Conservation (phyloP, 106 monocot species). For the Phalaenopsis aphrodite region DNA sequence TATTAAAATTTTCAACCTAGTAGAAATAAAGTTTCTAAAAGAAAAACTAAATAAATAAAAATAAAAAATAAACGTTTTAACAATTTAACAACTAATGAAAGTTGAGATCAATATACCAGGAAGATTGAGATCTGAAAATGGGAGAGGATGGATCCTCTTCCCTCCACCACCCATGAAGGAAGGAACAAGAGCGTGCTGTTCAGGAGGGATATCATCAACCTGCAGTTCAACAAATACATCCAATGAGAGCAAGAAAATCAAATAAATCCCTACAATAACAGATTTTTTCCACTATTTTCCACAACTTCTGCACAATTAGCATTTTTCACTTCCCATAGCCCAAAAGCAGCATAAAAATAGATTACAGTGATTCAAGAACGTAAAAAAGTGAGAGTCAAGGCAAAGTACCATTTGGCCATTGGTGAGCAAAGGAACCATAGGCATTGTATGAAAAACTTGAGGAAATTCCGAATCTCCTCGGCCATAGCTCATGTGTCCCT, state of each 20-base stretch:
- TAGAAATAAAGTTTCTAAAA: background rate
- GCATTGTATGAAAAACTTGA: slow-evolving; percentile 40
- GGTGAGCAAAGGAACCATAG: slow-evolving; percentile 77
- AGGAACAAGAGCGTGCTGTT: slow-evolving; percentile 93
- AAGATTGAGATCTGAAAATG: slow-evolving; percentile 59
- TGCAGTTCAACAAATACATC: slow-evolving; percentile 7
- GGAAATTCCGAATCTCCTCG: slow-evolving; percentile 53
- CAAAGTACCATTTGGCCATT: slow-evolving; percentile 84
- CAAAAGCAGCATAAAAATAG: background rate
- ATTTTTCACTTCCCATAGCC: background rate
- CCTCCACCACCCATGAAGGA: slow-evolving; percentile 91
- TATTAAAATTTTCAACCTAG: background rate
- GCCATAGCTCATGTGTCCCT: slow-evolving; percentile 92
- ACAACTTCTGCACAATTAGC: background rate
- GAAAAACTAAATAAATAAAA: background rate
- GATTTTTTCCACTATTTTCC: background rate
- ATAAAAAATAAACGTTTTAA: background rate
- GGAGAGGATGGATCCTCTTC: slow-evolving; percentile 92
- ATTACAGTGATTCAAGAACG: too few species aligned
- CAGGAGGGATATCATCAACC: slow-evolving; percentile 95
- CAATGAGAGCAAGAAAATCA: slow-evolving; percentile 7
- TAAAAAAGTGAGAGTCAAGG: background rate
- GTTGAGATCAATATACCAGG: slow-evolving; percentile 39
- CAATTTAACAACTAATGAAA: background rate
- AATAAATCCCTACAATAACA: background rate